Evolutionary conservation across 1,139 yeast genomes (phyloP), one percentile per base, ranked within the genome.

Genomic region (Debaryomyces sp.): DNA sequence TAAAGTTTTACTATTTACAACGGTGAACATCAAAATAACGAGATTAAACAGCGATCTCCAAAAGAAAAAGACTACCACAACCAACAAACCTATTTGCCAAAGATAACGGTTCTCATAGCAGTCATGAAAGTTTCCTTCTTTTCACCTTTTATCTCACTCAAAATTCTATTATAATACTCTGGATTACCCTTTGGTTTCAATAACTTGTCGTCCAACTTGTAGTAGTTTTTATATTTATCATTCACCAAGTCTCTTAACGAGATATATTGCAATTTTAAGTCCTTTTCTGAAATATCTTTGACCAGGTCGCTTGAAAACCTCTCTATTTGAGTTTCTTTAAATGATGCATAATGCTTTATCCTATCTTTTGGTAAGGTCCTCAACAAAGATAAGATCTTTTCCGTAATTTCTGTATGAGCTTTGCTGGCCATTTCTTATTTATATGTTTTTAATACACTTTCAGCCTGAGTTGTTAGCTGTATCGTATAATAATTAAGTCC

Each of bases 181-280:
- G 96, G 92, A 64, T 90, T 89, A 1, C 97, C 96, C 61, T 85
- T 84, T 27, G 97, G 97, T 56, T 69, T 75, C 59, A 82, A 69
- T 53, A 91, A 68, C 64, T 87, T 86, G 46, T 84, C 87, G 51
- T 84, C 85, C 34, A 85, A 75, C 54, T 78, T 72, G 63, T 87
- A 87, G 60, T 82, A 81, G 52, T 80, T 78, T 60, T 75, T 77
- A 70, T 85, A 85, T 61, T 84, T 84, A 63, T 84, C 85, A 54
- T 76, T 78, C 47, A 78, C 78, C 54, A 87, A 68, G 57, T 80
- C 82, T 47, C 84, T 73, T 50, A 87, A 68, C 3, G 91, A 78
- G 46, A 72, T 69, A 53, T 80, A 80, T 63, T 87, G 92, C 53
- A 83, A 81, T 49, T 76, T 73, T 50, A 87, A 68, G 54, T 84